A percentile compares a stretch with the other conserved stretches of the same genome.
phyloP scores from a whole-genome alignment of 2,329 filamentous ascomycete genomes.

The Acrocalymma vagum region DNA sequence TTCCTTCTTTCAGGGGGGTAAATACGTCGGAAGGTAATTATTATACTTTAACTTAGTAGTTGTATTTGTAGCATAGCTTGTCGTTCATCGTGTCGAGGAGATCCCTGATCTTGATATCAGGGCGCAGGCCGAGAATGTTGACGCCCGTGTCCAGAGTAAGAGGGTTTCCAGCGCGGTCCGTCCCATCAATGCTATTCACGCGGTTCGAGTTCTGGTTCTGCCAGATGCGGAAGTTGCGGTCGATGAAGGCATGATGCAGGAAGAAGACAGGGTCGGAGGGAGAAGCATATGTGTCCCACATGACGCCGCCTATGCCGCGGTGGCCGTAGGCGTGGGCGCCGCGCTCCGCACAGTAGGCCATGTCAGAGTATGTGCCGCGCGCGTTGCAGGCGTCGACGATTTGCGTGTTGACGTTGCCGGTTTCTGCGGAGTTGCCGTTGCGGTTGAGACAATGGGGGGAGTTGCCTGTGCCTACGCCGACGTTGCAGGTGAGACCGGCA shows the following conservation, averaged over 20 bases:
- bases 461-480: constrained; percentile 23
- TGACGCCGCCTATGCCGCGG: constrained; percentile 30
- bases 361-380: constrained; percentile 21
- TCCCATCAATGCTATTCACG: constrained; percentile 45
- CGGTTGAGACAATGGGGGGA: constrained; percentile 25
- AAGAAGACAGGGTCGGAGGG: constrained; percentile 49
- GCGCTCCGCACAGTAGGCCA: constrained; percentile 25
- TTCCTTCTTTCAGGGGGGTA: too few relatives aligned
- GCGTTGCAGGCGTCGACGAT: constrained; percentile 21
- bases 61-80: constrained; percentile 28
- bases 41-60: constrained; percentile 30
- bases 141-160: constrained; percentile 21
- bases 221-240: constrained; percentile 58
- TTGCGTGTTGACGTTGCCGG: constrained; percentile 17
- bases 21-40: too few relatives aligned
- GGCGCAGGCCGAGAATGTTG: constrained; percentile 19
- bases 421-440: constrained; percentile 18
- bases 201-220: constrained; percentile 37
- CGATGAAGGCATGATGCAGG: constrained; percentile 57
- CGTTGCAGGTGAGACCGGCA: constrained; percentile 22
- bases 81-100: constrained; percentile 19
- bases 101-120: constrained; percentile 21
- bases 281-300: constrained; percentile 29
- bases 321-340: constrained; percentile 30
- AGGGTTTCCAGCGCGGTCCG: constrained; percentile 22